phyloP scores from a whole-genome alignment of 108 stramenopile species.

The Nitzschia palea region DNA sequence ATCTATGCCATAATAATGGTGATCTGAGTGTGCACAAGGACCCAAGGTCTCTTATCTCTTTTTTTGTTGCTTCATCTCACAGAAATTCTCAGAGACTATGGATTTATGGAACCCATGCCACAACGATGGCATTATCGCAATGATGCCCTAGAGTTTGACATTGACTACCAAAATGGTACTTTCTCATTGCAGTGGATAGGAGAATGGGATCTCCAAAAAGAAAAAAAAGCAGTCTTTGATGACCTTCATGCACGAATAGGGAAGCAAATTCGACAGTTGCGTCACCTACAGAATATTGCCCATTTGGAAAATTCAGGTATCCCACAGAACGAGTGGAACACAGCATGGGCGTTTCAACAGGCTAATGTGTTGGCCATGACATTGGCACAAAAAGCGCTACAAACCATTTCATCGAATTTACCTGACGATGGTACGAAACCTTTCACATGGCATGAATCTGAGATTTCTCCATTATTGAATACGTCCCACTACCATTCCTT shows the following conservation, averaged over 20 bases:
- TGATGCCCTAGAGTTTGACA: constrained; percentile 10
- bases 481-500: constrained; percentile 17
- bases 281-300: neutral
- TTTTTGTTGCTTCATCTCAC: neutral
- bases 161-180: constrained; percentile 10
- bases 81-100: constrained; percentile 59
- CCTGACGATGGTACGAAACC: too few relatives aligned
- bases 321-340: constrained; percentile 18
- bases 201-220: neutral
- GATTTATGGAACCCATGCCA: constrained; percentile 53
- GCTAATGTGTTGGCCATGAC: constrained; percentile 20
- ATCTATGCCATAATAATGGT: too few relatives aligned
- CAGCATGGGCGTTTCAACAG: constrained; percentile 15
- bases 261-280: constrained; percentile 10
- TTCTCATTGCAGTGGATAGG: neutral
- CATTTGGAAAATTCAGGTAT: constrained; percentile 11
- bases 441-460: neutral
- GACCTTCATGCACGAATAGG: neutral
- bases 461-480: neutral
- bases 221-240: neutral
- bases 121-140: constrained; percentile 54
- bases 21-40: too few relatives aligned
- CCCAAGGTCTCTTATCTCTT: neutral
- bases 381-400: neutral
- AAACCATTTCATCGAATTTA: neutral